Percentiles rank a stretch among this genome's conserved stretches.
These are phyloP conservation scores for Ustilago tritici DNA, from an alignment of 1,284 basidiomycete species.

Conservation along the genomic window DNA sequence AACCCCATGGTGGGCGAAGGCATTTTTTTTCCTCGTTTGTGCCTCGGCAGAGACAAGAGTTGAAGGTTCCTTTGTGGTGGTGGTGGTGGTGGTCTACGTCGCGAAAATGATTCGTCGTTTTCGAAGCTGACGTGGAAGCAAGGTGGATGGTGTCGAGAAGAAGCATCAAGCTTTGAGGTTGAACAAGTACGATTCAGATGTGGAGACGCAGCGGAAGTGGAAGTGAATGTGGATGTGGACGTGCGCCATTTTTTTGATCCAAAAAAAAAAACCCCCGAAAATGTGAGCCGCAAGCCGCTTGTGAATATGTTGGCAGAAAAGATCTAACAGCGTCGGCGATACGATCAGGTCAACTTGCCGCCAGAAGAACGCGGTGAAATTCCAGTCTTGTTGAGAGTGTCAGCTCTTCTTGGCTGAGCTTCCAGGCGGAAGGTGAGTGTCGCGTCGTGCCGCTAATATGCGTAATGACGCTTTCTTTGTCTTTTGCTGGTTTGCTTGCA, in stretches of 20 bases:
- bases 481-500: slow-evolving; percentile 12
- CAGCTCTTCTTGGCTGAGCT: slow-evolving; percentile 5
- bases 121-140: background rate
- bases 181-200: too few relatives aligned
- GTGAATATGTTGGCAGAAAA: background rate
- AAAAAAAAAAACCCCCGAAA: background rate
- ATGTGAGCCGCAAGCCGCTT: slow-evolving; percentile 6
- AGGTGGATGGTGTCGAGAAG: too few relatives aligned
- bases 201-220: background rate
- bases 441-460: slow-evolving; percentile 20
- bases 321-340: background rate
- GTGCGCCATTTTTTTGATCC: slow-evolving; percentile 16
- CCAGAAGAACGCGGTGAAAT: background rate
- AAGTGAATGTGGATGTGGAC: background rate
- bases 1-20: slow-evolving; percentile 40
- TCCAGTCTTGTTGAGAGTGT: slow-evolving; percentile 11
- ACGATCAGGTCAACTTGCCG: background rate
- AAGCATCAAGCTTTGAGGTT: too few relatives aligned
- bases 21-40: background rate
- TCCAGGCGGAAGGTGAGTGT: background rate
- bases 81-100: background rate
- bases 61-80: background rate
- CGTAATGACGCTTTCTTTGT: slow-evolving; percentile 35
- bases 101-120: background rate
- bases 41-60: background rate